Base-by-base conservation (phyloP, 2,329 filamentous ascomycete genomes). In the Leptographium radiaticola region DNA sequence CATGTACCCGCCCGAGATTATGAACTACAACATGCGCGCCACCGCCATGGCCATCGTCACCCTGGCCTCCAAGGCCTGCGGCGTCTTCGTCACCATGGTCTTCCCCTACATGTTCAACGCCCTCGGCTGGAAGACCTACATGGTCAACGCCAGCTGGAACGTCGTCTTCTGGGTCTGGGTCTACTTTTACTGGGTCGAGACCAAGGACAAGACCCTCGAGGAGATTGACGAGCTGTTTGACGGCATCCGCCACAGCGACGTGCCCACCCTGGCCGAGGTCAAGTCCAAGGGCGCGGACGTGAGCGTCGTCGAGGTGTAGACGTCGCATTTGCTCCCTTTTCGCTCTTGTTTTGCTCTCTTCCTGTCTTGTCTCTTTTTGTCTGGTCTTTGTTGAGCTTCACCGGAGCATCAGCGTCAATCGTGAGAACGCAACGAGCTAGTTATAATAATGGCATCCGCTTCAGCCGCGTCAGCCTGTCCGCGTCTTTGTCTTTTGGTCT, bases 121-220 rank as follows among this genome's bases (percentile, higher is more conserved):
- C 51, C 75, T 77, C 49, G 68, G 67, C 5, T 77, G 73, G 74
- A 69, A 71, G 54, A 72, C 72, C 4, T 77, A 76, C 59, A 73
- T 77, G 57, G 61, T 73, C 52, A 75, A 75, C 58, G 68, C 67
- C 33, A 60, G 65, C 44, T 70, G 67, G 66, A 69, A 70, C 54
- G 64, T 65, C 13, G 59, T 70, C 49, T 69, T 71, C 56, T 62
- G 68, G 15, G 53, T 61, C 15, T 60, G 70, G 43, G 71, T 76
- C 36, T 77, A 70, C 59, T 70, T 75, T 55, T 66, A 75, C 48
- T 71, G 73, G 47, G 71, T 72, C 0, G 73, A 75, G 62, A 75
- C 72, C 9, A 70, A 70, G 54, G 47, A 49, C 34, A 51, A 44
- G 47, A 53, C 53, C 2, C 50, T 55, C 15, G 54, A 55, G 18